phyloP scores from a whole-genome alignment of 768 basidiomycete genomes.

The Collybia sordida region DNA sequence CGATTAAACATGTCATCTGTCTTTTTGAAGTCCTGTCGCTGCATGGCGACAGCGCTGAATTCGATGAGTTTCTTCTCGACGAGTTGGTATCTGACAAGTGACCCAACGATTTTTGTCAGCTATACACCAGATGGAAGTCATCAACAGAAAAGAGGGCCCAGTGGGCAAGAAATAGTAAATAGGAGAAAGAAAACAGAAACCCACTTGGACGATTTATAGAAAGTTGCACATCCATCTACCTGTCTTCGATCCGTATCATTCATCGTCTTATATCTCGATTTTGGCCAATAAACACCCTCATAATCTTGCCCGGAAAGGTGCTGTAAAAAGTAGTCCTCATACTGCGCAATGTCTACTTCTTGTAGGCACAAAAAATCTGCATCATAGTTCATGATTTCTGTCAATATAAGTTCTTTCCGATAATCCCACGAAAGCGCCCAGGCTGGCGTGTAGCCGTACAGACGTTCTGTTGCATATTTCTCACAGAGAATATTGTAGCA shows the following conservation, averaged over 20 bases:
- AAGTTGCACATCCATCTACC: slow-evolving; percentile 97
- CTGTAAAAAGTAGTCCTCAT: slow-evolving; percentile 86
- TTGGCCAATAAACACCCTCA: slow-evolving; percentile 89
- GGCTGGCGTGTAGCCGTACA: slow-evolving; percentile 95
- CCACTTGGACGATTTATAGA: slow-evolving; percentile 88
- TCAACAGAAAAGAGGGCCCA: not conserved
- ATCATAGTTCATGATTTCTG: slow-evolving; percentile 77
- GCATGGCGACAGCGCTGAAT: slow-evolving; percentile 90
- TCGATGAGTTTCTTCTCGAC: slow-evolving; percentile 94
- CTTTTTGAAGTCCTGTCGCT: slow-evolving; percentile 91
- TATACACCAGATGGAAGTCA: slow-evolving; percentile 2
- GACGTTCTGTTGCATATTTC: slow-evolving; percentile 78
- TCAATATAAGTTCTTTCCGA: slow-evolving; percentile 83
- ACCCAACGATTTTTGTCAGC: slow-evolving; percentile 8
- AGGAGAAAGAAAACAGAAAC: slow-evolving; percentile 27
- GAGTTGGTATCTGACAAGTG: slow-evolving; percentile 69
- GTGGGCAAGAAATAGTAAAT: not conserved
- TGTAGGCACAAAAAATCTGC: slow-evolving; percentile 94
- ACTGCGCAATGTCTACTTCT: slow-evolving; percentile 92
- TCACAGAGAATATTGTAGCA: slow-evolving; percentile 97
- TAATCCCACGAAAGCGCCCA: slow-evolving; percentile 98
- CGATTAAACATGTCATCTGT: slow-evolving; percentile 99
- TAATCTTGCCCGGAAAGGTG: slow-evolving; percentile 75
- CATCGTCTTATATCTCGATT: slow-evolving; percentile 94
- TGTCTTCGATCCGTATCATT: slow-evolving; percentile 76